Percentiles rank a stretch among this genome's conserved stretches.
Evolutionary conservation across 2,329 filamentous ascomycete species (phyloP).

Genomic region (Aspergillus ibericus): DNA sequence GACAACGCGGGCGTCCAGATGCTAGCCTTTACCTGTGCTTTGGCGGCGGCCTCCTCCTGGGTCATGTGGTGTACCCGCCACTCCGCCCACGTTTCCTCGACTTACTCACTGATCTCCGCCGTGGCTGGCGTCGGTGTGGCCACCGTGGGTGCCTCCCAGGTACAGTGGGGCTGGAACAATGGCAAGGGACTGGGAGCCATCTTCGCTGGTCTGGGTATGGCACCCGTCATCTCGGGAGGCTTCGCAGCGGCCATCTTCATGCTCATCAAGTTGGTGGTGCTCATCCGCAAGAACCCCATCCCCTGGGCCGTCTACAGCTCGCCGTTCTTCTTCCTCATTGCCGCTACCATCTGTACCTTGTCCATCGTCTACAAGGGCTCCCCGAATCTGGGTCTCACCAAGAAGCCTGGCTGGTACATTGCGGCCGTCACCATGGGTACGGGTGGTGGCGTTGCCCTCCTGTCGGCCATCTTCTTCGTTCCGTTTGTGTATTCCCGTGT

Average conservation of each 20-base stretch:
- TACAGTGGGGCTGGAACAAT: constrained; percentile 69
- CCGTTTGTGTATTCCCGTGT: constrained; percentile 67
- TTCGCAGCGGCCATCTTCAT: constrained; percentile 70
- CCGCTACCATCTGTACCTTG: constrained; percentile 70
- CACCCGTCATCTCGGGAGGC: constrained; percentile 64
- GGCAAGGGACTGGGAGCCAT: constrained; percentile 70
- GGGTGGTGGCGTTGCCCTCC: constrained; percentile 59
- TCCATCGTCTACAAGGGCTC: constrained; percentile 82
- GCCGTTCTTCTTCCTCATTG: constrained; percentile 75
- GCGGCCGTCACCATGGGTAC: constrained; percentile 65
- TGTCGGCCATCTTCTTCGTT: constrained; percentile 70
- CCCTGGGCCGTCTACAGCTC: constrained; percentile 71
- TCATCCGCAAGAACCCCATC: constrained; percentile 69
- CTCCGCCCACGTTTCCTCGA: constrained; percentile 71
- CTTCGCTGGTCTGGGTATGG: constrained; percentile 65
- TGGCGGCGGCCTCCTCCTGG: constrained; percentile 54
- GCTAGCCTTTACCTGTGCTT: constrained; percentile 51
- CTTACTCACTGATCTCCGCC: constrained; percentile 69
- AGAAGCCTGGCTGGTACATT: constrained; percentile 64
- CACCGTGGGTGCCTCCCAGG: constrained; percentile 60
- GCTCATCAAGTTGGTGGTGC: constrained; percentile 71
- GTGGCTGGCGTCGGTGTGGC: constrained; percentile 70
- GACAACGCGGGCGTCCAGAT: constrained; percentile 66
- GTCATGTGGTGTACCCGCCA: constrained; percentile 78
- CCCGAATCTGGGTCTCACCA: constrained; percentile 63